Percentiles rank a stretch among this genome's conserved stretches.
phyloP scores from a whole-genome alignment of 208 protist genomes.

The Acanthamoeba lenticulata region DNA sequence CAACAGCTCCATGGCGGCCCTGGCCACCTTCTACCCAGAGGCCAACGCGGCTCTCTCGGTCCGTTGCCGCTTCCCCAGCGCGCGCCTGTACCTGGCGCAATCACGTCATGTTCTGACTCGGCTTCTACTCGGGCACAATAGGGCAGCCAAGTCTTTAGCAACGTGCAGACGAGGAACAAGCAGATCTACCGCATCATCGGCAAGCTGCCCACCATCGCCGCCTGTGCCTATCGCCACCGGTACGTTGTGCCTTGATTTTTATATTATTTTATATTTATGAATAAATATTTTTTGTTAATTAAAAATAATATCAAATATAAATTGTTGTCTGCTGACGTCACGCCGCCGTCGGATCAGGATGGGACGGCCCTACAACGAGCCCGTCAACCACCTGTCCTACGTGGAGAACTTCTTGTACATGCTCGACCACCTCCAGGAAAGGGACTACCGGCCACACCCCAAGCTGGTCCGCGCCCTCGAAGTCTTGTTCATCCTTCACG shows the following conservation, averaged over 20 bases:
- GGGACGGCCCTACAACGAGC: constrained; percentile 78
- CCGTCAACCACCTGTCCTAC: constrained; percentile 82
- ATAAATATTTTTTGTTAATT: too few relatives aligned
- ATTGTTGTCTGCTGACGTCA: too few relatives aligned
- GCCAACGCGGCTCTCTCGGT: constrained; percentile 78
- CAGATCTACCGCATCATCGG: constrained; percentile 88
- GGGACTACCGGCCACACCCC: constrained; percentile 75
- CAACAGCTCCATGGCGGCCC: constrained; percentile 71
- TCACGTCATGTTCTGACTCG: too few relatives aligned
- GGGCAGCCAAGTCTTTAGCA: constrained; percentile 71
- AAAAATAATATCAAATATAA: too few relatives aligned
- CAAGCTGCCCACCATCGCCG: constrained; percentile 89
- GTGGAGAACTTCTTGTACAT: constrained; percentile 90
- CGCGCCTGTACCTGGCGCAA: neutral
- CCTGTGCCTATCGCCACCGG: constrained; percentile 86
- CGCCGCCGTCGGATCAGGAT: too few relatives aligned
- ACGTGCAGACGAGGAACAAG: constrained; percentile 80
- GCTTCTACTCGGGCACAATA: too few relatives aligned
- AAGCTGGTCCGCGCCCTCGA: constrained; percentile 73
- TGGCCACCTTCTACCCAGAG: constrained; percentile 84
- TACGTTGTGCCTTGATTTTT: too few relatives aligned
- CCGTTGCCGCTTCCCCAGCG: neutral
- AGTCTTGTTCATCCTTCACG: constrained; percentile 56
- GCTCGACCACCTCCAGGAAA: constrained; percentile 79
- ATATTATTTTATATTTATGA: too few relatives aligned